Evolutionary conservation across 352 stramenopile genomes (phyloP).

Genomic region (Pythium periplocum): DNA sequence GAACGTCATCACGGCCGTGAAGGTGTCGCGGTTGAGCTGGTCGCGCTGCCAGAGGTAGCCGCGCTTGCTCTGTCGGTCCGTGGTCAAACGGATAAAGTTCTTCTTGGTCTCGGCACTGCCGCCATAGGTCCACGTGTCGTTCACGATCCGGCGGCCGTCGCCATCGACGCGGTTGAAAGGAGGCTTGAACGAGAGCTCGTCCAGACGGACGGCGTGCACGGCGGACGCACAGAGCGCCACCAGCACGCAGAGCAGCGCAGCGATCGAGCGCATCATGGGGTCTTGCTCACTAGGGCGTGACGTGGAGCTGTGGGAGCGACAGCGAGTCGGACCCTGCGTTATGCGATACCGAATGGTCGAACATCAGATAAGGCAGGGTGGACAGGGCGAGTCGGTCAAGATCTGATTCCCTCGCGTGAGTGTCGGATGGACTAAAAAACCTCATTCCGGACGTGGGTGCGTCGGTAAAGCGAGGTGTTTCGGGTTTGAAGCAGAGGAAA

Average conservation of each 20-base stretch:
- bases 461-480: no score
- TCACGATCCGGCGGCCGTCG: conserved; percentile 60
- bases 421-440: conserved; percentile 1
- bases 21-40: conserved; percentile 37
- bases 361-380: no score
- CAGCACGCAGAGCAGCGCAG: conserved; percentile 29
- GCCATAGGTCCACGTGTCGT: conserved; percentile 70
- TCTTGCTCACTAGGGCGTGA: conserved; percentile 3
- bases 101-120: conserved; percentile 77
- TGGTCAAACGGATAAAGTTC: conserved; percentile 85
- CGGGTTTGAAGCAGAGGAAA: no score
- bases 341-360: neutral
- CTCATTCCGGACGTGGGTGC: neutral
- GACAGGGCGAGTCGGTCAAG: conserved; percentile 7
- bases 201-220: conserved; percentile 31
- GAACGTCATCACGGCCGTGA: conserved; percentile 74
- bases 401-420: conserved; percentile 15
- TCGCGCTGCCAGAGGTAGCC: conserved; percentile 76
- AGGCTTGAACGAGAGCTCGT: conserved; percentile 71
- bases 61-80: conserved; percentile 81
- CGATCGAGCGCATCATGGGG: no score
- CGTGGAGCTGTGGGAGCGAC: conserved; percentile 7
- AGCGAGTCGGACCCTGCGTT: conserved; percentile 3
- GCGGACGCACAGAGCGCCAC: conserved; percentile 8
- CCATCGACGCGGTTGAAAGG: conserved; percentile 65